Evolutionary conservation across 2,329 filamentous ascomycete species (phyloP).

Genomic region (Ilyonectria destructans): DNA sequence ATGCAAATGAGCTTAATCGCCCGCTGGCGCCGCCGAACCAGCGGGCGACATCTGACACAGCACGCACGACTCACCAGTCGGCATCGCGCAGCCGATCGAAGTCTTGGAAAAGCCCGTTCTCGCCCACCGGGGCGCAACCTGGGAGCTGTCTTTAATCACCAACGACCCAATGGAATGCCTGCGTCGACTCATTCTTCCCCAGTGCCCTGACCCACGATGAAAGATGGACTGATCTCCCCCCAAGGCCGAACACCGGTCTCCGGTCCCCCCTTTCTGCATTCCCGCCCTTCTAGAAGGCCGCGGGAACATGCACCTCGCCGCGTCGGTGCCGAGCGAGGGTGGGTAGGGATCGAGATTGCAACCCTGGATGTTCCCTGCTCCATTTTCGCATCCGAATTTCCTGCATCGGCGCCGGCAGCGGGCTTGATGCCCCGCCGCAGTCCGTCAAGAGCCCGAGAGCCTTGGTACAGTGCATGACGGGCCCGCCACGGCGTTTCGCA

Average conservation of each 20-base stretch:
- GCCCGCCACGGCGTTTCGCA: neutral
- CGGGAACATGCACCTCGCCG: constrained; percentile 36
- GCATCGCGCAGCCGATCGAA: constrained; percentile 36
- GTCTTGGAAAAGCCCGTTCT: neutral
- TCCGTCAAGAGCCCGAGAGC: constrained; percentile 20
- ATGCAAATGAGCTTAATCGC: constrained; percentile 37
- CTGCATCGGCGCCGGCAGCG: constrained; percentile 44
- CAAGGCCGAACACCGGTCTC: constrained; percentile 34
- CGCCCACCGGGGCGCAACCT: neutral
- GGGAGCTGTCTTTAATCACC: neutral
- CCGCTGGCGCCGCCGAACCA: constrained; percentile 29
- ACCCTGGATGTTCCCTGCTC: constrained; percentile 11
- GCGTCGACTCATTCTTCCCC: neutral
- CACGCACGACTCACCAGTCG: constrained; percentile 13
- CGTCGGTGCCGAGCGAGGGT: constrained; percentile 41
- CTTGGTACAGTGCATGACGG: constrained; percentile 1
- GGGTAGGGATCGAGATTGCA: constrained; percentile 18
- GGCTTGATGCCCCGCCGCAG: constrained; percentile 1
- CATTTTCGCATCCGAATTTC: constrained; percentile 38
- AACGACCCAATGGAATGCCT: constrained; percentile 29
- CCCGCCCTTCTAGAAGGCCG: constrained; percentile 44
- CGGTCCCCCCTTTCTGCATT: constrained; percentile 8
- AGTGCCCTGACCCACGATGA: constrained; percentile 1
- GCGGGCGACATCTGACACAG: constrained; percentile 31
- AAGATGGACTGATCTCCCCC: constrained; percentile 22